Evolutionary conservation across 1,139 yeast genomes (phyloP), one percentile per base, ranked within the genome.

Genomic region (Kodamaea plutei): DNA sequence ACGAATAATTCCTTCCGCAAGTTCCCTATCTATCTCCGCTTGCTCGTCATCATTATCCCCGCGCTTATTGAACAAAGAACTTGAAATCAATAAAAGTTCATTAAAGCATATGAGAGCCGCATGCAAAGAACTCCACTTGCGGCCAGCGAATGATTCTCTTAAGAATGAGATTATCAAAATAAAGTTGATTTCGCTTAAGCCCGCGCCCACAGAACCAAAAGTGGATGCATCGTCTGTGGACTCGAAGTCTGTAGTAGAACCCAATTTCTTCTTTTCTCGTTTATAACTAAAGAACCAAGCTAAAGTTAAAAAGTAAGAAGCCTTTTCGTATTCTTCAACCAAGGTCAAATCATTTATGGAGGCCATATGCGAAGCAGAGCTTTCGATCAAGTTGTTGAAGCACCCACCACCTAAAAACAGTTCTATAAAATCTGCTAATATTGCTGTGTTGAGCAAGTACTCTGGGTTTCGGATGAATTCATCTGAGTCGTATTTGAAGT

Each of bases 41-140:
- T 73, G 68, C 34, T 73, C 64, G 28, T 69, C 71, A 5, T 72
- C 70, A 3, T 79, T 69, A 7, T 69, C 62, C 7, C 40, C 66
- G n/a, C 65, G 69, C 5, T 59, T 60, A 8, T 54, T 47, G 25
- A 73, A 71, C 56, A 81, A 68, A 1, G 69, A 59, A 24, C 68
- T 62, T 2, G 85, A 65, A 2, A 81, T 66, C 10, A 68, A 52
- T 5, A 91, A 54, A 24, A 88, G 57, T 41, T 84, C 85, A 23
- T 72, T 71, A 48, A 85, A 76, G 36, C 88, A 75, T 23, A 76
- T 64, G 73, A 85, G 72, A 1, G 82, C 76, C 1, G 88, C 84
- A 44, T 84, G 89, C 2, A 82, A 66, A 1, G 79, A 66, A 31
- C 71, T 65, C 76, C 79, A 76, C 25, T 64, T 56, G 48, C 57